Conservation (phyloP, 768 basidiomycete genomes). For the Lentinula sp. region DNA sequence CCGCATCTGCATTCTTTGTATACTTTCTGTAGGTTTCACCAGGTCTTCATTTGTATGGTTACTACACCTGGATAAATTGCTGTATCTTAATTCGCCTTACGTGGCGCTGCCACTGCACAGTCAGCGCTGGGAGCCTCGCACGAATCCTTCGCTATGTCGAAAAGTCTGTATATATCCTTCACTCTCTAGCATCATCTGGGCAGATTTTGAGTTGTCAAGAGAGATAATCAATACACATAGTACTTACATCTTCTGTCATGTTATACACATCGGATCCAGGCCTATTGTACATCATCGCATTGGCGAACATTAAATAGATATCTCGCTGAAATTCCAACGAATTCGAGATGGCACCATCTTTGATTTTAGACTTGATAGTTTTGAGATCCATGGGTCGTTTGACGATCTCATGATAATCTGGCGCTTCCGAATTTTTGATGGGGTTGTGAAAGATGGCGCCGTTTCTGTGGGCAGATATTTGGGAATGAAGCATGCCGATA, state of each 20-base stretch:
- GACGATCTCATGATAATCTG: constrained; percentile 89
- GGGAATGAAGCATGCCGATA: constrained; percentile 73
- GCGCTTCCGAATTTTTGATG: constrained; percentile 82
- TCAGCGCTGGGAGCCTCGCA: constrained; percentile 25
- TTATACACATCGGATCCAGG: constrained; percentile 79
- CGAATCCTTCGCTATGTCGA: constrained; percentile 70
- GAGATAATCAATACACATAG: background rate
- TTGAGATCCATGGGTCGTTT: constrained; percentile 95
- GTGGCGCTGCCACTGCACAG: background rate
- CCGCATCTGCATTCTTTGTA: background rate
- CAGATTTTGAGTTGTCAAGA: background rate
- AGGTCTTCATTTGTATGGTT: background rate
- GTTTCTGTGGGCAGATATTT: constrained; percentile 80
- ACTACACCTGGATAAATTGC: background rate
- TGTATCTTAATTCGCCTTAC: background rate
- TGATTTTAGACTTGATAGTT: constrained; percentile 81
- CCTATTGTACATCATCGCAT: constrained; percentile 95
- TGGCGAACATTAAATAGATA: constrained; percentile 90
- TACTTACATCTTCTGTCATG: constrained; percentile 88
- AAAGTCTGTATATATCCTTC: constrained; percentile 62
- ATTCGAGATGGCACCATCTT: constrained; percentile 74
- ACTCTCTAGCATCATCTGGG: constrained; percentile 72
- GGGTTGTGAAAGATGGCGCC: constrained; percentile 90
- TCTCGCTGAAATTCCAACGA: constrained; percentile 89
- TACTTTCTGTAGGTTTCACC: too few relatives aligned